These are phyloP conservation scores for Termitomyces sp. DNA, from an alignment of 768 basidiomycete species.

Conservation along the genomic window DNA sequence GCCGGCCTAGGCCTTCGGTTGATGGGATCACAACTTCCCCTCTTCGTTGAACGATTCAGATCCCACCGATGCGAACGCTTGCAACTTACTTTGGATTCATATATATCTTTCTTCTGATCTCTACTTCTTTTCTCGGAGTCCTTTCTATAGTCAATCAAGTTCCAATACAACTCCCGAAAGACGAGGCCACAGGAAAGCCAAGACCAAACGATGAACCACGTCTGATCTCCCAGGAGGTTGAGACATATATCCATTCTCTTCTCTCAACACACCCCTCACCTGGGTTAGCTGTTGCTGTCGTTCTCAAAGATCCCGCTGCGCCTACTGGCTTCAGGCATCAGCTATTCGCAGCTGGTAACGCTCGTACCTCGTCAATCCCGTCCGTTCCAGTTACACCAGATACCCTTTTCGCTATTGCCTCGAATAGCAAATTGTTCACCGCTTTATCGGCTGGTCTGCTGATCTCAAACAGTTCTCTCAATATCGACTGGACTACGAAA, in stretches of 20 bases:
- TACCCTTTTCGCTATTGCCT: conserved; percentile 42
- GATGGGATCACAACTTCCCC: background rate
- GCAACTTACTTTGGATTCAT: background rate
- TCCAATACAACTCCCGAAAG: background rate
- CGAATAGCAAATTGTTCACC: conserved; percentile 40
- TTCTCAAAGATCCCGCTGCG: conserved; percentile 27
- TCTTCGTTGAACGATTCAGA: background rate
- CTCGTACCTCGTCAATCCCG: conserved; percentile 20
- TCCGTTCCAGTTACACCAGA: conserved; percentile 34
- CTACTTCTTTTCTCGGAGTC: background rate
- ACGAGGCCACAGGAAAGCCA: background rate
- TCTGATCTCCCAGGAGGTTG: conserved; percentile 6
- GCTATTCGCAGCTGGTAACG: conserved; percentile 35
- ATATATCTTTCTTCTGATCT: background rate
- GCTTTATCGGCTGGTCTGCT: conserved; percentile 36
- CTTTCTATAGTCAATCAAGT: background rate
- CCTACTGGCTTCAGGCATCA: conserved; percentile 34
- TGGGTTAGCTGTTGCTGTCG: conserved; percentile 38
- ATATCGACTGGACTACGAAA: conserved; percentile 36
- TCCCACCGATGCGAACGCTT: background rate
- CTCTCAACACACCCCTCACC: conserved; percentile 34
- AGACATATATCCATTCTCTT: conserved; percentile 13
- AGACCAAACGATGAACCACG: background rate
- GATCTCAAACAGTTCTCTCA: conserved; percentile 32
- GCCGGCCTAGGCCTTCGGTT: background rate